Base-by-base conservation (phyloP, 2,329 filamentous ascomycete species). In the Beauveria sp. region DNA sequence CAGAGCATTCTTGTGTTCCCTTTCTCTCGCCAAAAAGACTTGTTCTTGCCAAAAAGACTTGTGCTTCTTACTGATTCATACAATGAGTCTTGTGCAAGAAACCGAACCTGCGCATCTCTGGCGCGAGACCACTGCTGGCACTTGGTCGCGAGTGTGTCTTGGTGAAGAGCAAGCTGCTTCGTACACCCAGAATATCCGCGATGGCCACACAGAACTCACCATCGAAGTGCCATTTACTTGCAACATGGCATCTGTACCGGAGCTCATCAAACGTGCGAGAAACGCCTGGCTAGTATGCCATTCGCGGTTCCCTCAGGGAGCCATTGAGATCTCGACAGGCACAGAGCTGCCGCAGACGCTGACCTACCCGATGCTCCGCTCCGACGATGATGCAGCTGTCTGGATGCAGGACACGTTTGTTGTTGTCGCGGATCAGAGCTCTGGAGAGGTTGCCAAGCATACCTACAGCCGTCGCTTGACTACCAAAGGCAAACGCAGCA, bases 171-270 rank as follows among this genome's bases (percentile, higher is more conserved):
- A 57, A 18, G 47, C 54, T 16, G 42, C 54, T 7, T 57, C 54
- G 1, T 57, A 57, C 42, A 20, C 1, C 1, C 54, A 57, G 5
- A 57, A 57, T 12, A 40, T 57, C 18, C 54, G 54, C 26, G 54
- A 57, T 18, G 54, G 54, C 6, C 54, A 57, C 54, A 46, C 54
- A 5, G 54, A 57, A 18, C 54, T 57, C 42, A 57, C 54, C 40
- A 46, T 57, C 24, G 54, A 46, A 9, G 54, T 57, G 42, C 42
- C 54, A 5, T 57, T 57, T 42, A 46, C 54, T 6, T 30, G 30
- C 24, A 46, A 20, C 42, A 24, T 45, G 3, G 10, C 40, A 7
- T 45, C 40, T 8, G 26, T 8, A 8, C 7, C 24, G 18, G 54
- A 34, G n/a, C 42, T 57, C 40, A 24, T 7, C 42, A 2, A 2